Conservation (phyloP, 768 basidiomycete genomes). For the Neoboletus subvelutipes region DNA sequence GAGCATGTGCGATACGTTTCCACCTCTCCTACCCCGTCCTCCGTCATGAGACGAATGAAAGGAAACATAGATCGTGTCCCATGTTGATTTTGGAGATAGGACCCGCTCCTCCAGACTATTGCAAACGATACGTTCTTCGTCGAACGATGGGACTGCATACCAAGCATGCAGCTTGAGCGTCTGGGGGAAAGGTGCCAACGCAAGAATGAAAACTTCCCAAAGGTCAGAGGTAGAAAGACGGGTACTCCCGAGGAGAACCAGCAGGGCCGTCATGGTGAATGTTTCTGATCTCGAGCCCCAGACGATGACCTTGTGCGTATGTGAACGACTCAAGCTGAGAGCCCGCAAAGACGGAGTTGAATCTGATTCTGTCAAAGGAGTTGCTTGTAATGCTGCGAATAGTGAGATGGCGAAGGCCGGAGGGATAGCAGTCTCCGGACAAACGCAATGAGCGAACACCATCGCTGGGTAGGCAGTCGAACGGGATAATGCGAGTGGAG, state of each 20-base stretch:
- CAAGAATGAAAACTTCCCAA: conserved; percentile 30
- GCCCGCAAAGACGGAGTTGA: conserved; percentile 28
- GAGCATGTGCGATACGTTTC: conserved; percentile 25
- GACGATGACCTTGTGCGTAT: conserved; percentile 33
- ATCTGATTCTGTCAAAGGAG: conserved; percentile 33
- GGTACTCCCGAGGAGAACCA: conserved; percentile 38
- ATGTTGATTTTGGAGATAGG: conserved; percentile 3
- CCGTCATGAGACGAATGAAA: conserved; percentile 23
- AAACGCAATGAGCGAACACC: conserved; percentile 33
- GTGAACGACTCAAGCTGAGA: conserved; percentile 36
- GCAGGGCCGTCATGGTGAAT: conserved; percentile 22
- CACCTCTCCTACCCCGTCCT: conserved; percentile 26
- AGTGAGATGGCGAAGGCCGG: conserved; percentile 28
- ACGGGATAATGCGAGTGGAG: conserved; percentile 28
- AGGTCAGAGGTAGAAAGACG: conserved; percentile 32
- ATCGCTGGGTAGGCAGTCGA: conserved; percentile 29
- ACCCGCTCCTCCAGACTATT: conserved; percentile 30
- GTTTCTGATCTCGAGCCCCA: conserved; percentile 40
- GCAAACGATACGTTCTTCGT: conserved; percentile 35
- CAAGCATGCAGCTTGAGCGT: conserved; percentile 39
- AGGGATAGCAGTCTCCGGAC: conserved; percentile 35
- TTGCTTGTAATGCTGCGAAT: conserved; percentile 36
- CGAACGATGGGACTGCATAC: conserved; percentile 29
- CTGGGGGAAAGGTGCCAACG: conserved; percentile 28
- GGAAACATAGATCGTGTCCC: conserved; percentile 15